Percentiles rank a stretch among this genome's conserved stretches.
Conservation (phyloP, 2,329 filamentous ascomycete species). For the Hymenoscyphus fraxineus region DNA sequence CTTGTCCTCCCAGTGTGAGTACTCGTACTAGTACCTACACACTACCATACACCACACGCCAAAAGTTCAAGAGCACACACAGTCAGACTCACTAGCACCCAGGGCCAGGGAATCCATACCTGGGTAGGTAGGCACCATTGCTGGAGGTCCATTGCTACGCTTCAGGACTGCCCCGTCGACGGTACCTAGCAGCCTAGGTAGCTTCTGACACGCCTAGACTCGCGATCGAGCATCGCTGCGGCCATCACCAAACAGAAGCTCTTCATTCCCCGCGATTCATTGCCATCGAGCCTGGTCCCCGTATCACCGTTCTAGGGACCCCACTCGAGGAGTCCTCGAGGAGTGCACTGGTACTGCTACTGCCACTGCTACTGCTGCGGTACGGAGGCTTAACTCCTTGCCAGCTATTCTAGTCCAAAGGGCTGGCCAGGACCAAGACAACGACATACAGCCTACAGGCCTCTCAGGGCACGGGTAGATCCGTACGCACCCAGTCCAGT, state of each 20-base stretch:
- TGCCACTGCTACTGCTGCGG: too few species aligned
- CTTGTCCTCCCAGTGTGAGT: too few species aligned
- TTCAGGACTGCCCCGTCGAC: too few species aligned
- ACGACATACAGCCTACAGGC: neutral
- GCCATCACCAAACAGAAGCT: neutral
- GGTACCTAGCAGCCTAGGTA: too few species aligned
- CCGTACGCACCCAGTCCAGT: neutral
- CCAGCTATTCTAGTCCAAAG: too few species aligned
- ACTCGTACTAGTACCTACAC: too few species aligned
- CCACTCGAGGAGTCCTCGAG: neutral
- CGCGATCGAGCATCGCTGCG: neutral
- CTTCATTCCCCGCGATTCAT: neutral
- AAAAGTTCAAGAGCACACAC: too few species aligned
- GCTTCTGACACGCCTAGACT: neutral
- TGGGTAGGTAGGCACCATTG: too few species aligned
- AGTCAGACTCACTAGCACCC: too few species aligned
- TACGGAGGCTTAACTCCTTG: too few species aligned
- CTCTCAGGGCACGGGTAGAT: slow-evolving; percentile 1
- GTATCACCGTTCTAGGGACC: neutral
- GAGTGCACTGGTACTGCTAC: too few species aligned
- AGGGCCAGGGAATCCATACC: neutral
- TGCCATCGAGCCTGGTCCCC: neutral
- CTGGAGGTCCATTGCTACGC: neutral
- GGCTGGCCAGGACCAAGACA: neutral
- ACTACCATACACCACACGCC: too few species aligned